Base-by-base conservation (phyloP, 202 grass and related monocot species). In the Panicum hallii region DNA sequence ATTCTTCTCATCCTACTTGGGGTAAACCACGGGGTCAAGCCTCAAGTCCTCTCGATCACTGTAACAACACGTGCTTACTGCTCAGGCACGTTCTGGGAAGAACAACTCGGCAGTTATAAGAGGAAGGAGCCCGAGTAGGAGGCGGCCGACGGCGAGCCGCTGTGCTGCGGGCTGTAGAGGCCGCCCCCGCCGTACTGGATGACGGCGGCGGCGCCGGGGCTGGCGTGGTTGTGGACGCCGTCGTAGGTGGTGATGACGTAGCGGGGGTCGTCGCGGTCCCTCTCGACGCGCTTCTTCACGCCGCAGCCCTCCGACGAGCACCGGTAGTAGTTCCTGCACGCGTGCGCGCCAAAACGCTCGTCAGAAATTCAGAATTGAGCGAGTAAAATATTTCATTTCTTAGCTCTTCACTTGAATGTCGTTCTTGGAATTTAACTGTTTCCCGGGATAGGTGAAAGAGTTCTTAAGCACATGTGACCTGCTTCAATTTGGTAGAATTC, bases 161-260 rank as follows among this genome's bases (percentile, higher is more conserved):
- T 86, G 69, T 36, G 69, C 47, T 38, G 70, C 5, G 68, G 69
- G 84, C 78, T 75, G 61, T 75, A 81, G 79, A 72, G 48, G 36
- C 55, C 46, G 26, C 67, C 56, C 28, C 36, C 52, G 81, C 61
- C 68, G 84, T 87, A 87, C 22, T 72, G 72, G 38, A 60, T 28
- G 55, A 23, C 5, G 63, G 70, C 77, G 44, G 58, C 65, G 36
- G 41, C 56, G 19, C 70, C 69, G 11, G 87, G 87, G 65, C 67
- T 81, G 9, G 72, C 60, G 85, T 97, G 94, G 79, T 94, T 94
- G 82, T 97, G 94, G 28, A 97, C 74, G 75, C 94, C 94, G 78
- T 97, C 92, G 68, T 97, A 97, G 34, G 90, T 94, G n/a, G 94
- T 97, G 88, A 97, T 89, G 63, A 97, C 92, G 60, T 89, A 92